A percentile compares a stretch with the other conserved stretches of the same genome.
These are phyloP conservation scores for Plasmodium falciparum DNA, from an alignment of 169 alveolate genomes.

Conservation along the genomic window DNA sequence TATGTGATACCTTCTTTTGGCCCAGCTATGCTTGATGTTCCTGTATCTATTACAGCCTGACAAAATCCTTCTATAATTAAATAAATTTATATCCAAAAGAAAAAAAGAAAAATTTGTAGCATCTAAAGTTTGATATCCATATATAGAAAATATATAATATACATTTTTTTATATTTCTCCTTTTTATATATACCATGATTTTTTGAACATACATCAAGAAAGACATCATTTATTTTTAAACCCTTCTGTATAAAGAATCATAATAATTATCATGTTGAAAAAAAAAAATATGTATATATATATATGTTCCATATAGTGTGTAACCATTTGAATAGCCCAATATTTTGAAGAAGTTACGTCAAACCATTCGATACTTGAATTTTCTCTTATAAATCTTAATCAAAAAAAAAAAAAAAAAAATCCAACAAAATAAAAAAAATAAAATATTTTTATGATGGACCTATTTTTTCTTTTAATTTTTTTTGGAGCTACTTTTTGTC, in stretches of 20 bases:
- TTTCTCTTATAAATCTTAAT: conserved; percentile 45
- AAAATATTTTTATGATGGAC: no score
- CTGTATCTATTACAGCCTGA: conserved; percentile 74
- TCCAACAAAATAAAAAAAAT: background rate
- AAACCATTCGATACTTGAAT: conserved; percentile 68
- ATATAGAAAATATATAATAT: background rate
- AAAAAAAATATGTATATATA: no score
- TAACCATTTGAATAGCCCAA: conserved; percentile 74
- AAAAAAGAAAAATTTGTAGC: conserved; percentile 1
- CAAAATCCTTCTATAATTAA: conserved; percentile 45
- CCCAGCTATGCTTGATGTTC: conserved; percentile 76
- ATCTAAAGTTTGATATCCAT: no score
- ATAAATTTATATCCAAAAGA: background rate
- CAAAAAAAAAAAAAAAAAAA: background rate
- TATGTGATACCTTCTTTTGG: conserved; percentile 47
- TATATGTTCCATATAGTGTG: no score
- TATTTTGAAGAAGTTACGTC: conserved; percentile 67
- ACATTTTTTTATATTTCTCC: background rate
- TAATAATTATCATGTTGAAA: no score
- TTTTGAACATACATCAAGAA: conserved; percentile 67
- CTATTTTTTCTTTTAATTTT: background rate
- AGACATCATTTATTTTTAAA: conserved; percentile 44
- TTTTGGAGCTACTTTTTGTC: conserved; percentile 40
- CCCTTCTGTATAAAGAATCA: conserved; percentile 32
- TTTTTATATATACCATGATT: conserved; percentile 34